Evolutionary conservation across 208 protist species (phyloP).

Genomic region (Acanthamoeba divionensis): DNA sequence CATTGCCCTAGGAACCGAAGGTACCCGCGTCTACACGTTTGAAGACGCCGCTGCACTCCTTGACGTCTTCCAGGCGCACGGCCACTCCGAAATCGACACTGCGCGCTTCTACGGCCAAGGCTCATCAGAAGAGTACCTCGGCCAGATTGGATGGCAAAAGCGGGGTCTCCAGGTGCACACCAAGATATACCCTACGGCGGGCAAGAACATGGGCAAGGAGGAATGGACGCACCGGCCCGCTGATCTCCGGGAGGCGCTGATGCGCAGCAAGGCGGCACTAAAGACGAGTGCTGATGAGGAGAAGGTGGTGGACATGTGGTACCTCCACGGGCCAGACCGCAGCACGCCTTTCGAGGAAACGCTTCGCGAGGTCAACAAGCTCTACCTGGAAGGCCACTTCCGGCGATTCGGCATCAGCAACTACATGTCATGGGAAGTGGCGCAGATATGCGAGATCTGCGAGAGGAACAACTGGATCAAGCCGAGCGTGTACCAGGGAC

Average conservation of each 20-base stretch:
- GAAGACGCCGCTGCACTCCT: neutral
- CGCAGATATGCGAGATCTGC: neutral
- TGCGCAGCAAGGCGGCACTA: conserved; percentile 10
- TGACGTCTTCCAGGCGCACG: conserved; percentile 11
- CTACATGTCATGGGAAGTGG: conserved; percentile 57
- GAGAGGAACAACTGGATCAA: neutral
- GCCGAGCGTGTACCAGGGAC: conserved; percentile 54
- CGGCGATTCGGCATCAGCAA: conserved; percentile 52
- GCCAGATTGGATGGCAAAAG: neutral
- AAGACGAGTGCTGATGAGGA: too few species aligned
- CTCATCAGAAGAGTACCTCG: conserved; percentile 51
- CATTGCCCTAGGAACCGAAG: neutral
- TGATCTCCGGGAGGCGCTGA: neutral
- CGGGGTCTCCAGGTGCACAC: conserved; percentile 21
- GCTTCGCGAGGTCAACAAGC: conserved; percentile 46
- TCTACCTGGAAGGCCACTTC: conserved; percentile 36
- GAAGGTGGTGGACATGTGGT: conserved; percentile 36
- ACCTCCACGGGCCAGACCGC: conserved; percentile 55
- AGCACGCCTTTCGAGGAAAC: conserved; percentile 41
- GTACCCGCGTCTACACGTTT: neutral
- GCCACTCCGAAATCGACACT: conserved; percentile 51
- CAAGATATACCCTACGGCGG: neutral
- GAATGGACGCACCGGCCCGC: neutral
- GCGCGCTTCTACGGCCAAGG: conserved; percentile 37
- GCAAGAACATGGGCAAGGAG: neutral